A percentile compares a stretch with the other conserved stretches of the same genome.
phyloP scores from a whole-genome alignment of 495 filamentous ascomycete genomes.

The Talaromyces proteolyticus region DNA sequence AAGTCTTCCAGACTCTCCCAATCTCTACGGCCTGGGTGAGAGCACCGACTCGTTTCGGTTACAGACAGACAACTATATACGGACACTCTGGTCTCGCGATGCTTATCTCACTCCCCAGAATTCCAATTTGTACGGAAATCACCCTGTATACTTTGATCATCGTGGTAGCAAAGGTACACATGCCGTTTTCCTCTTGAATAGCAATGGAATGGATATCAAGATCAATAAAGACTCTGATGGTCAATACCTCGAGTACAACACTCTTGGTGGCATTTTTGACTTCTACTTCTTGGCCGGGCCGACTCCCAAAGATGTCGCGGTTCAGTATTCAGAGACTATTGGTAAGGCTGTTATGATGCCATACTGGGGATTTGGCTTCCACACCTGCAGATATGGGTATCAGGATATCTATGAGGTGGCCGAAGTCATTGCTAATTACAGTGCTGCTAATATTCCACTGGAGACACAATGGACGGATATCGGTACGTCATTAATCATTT shows the following conservation, averaged over 20 bases:
- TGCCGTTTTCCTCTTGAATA: slow-evolving; percentile 78
- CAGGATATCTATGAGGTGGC: slow-evolving; percentile 71
- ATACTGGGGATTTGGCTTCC: slow-evolving; percentile 81
- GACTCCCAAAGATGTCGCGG: slow-evolving; percentile 60
- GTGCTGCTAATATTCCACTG: slow-evolving; percentile 65
- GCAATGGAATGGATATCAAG: slow-evolving; percentile 84
- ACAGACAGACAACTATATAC: slow-evolving; percentile 66
- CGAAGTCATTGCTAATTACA: slow-evolving; percentile 78
- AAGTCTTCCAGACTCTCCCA: slow-evolving; percentile 56
- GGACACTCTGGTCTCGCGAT: slow-evolving; percentile 79
- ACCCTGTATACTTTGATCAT: slow-evolving; percentile 83
- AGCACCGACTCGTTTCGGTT: slow-evolving; percentile 69
- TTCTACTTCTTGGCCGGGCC: slow-evolving; percentile 81
- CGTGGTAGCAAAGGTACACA: slow-evolving; percentile 61
- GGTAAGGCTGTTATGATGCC: slow-evolving; percentile 72
- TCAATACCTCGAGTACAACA: slow-evolving; percentile 82
- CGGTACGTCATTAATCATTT: slow-evolving; percentile 6
- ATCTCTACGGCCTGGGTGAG: slow-evolving; percentile 78
- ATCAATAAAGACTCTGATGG: slow-evolving; percentile 58
- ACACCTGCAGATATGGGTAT: slow-evolving; percentile 81
- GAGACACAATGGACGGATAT: slow-evolving; percentile 93
- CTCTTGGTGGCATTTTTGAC: slow-evolving; percentile 74
- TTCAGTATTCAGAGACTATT: slow-evolving; percentile 68
- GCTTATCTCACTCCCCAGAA: slow-evolving; percentile 58
- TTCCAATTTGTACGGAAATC: slow-evolving; percentile 77